Evolutionary conservation across 495 filamentous ascomycete genomes (phyloP).

Genomic region (Penicillium canescens): DNA sequence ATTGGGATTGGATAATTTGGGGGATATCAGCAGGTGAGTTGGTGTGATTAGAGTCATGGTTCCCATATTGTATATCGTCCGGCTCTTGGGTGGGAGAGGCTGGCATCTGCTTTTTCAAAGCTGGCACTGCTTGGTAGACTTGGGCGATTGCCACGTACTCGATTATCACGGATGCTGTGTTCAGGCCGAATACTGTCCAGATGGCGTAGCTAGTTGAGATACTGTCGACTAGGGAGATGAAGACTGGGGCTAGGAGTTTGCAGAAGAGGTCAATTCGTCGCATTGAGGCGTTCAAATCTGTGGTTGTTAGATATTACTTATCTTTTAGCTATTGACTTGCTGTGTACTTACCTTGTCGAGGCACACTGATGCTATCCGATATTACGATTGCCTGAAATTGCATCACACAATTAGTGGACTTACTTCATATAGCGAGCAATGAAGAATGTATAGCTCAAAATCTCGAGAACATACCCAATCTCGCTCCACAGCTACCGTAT

Average conservation of each 20-base stretch:
- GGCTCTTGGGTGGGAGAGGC: neutral
- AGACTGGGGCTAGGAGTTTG: slow-evolving; percentile 65
- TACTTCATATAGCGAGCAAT: too few relatives aligned
- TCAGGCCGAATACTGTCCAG: slow-evolving; percentile 43
- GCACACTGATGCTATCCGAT: slow-evolving; percentile 34
- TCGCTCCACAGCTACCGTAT: slow-evolving; percentile 63
- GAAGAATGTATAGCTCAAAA: too few relatives aligned
- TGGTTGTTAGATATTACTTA: neutral
- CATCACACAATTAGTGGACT: neutral
- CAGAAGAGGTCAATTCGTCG: slow-evolving; percentile 71
- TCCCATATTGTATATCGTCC: slow-evolving; percentile 7
- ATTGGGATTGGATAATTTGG: too few relatives aligned
- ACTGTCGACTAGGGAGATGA: slow-evolving; percentile 53
- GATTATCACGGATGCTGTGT: slow-evolving; percentile 40
- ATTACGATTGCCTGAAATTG: slow-evolving; percentile 41
- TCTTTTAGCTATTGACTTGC: neutral
- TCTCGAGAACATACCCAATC: slow-evolving; percentile 56
- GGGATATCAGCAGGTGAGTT: too few relatives aligned
- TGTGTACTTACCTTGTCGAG: slow-evolving; percentile 31
- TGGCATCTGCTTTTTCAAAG: slow-evolving; percentile 21
- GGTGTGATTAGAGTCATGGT: neutral
- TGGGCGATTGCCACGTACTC: slow-evolving; percentile 61
- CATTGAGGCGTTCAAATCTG: slow-evolving; percentile 62
- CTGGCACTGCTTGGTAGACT: slow-evolving; percentile 44
- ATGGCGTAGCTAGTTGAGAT: slow-evolving; percentile 51